Percentiles rank a stretch among this genome's conserved stretches.
Evolutionary conservation across 345 rosid species (phyloP).

Genomic region (Populus alba): DNA sequence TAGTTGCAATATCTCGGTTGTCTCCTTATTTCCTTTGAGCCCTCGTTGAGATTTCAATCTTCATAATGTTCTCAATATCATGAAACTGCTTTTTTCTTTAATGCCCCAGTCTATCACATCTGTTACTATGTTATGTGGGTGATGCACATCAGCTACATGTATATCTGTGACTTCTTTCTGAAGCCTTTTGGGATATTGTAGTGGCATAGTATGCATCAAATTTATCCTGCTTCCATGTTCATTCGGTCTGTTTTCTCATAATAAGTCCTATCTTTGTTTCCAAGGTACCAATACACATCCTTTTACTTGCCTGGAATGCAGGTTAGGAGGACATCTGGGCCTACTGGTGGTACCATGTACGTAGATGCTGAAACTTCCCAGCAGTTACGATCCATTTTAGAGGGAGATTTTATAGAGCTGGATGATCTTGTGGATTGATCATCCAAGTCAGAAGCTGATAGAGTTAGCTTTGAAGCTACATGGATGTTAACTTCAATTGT

Average conservation of each 20-base stretch:
- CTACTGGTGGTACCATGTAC: conserved; percentile 7
- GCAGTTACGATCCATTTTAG: conserved; percentile 24
- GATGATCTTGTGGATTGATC: conserved; percentile 38
- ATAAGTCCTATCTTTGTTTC: not conserved
- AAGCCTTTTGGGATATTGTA: not conserved
- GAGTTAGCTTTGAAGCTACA: conserved; percentile 4
- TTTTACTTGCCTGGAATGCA: conserved; percentile 15
- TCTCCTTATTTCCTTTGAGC: not conserved
- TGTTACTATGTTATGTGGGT: not conserved
- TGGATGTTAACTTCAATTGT: conserved; percentile 1
- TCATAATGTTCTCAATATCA: not conserved
- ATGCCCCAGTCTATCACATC: not conserved
- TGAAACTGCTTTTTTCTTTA: not conserved
- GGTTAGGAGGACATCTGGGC: conserved; percentile 33
- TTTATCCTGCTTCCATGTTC: not conserved
- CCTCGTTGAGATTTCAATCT: not conserved
- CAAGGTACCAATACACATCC: not conserved
- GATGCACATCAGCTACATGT: not conserved
- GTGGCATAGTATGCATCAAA: not conserved
- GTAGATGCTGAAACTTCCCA: conserved; percentile 11
- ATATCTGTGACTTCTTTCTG: not conserved
- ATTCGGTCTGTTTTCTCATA: not conserved
- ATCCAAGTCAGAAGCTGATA: not conserved
- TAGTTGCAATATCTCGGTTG: not conserved
- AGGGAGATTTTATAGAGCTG: conserved; percentile 44